A percentile compares a stretch with the other conserved stretches of the same genome.
Conservation (phyloP, 164 flowering plant species). For the Magnolia sinica region DNA sequence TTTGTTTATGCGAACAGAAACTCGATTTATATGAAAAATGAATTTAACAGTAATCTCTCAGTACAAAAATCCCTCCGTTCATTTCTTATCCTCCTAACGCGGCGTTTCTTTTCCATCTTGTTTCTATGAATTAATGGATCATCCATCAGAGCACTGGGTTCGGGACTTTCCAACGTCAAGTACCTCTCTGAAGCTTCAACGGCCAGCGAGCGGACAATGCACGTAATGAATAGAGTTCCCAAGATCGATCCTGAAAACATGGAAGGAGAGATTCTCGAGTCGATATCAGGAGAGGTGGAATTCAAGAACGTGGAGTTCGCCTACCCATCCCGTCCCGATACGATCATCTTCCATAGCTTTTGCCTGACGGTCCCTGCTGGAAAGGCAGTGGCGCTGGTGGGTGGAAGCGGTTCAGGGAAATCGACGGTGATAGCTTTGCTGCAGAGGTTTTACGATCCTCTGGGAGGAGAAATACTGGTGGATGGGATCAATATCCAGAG, state of each 20-base stretch:
- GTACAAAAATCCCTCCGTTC: background rate
- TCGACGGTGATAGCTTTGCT: constrained; percentile 66
- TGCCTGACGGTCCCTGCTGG: constrained; percentile 60
- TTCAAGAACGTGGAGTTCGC: constrained; percentile 64
- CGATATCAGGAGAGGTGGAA: constrained; percentile 58
- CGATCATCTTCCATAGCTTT: constrained; percentile 46
- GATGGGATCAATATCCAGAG: constrained; percentile 62
- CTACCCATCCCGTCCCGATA: constrained; percentile 76
- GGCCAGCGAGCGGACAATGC: constrained; percentile 64
- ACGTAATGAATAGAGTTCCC: constrained; percentile 69
- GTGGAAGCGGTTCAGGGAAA: constrained; percentile 90
- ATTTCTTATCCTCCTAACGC: background rate
- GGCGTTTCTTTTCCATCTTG: background rate
- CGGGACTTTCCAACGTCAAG: constrained; percentile 67
- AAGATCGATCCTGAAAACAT: constrained; percentile 63
- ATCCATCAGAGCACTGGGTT: constrained; percentile 55
- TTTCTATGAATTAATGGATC: background rate
- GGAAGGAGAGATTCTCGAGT: constrained; percentile 53
- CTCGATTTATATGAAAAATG: no score
- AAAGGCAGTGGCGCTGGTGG: constrained; percentile 77
- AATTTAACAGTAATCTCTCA: no score
- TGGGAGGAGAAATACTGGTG: constrained; percentile 59
- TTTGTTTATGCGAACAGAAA: no score
- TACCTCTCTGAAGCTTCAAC: constrained; percentile 69
- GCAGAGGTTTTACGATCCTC: constrained; percentile 78